Evolutionary conservation across 176 grass and related monocot species (phyloP).

Genomic region (Elymus sibiricus): DNA sequence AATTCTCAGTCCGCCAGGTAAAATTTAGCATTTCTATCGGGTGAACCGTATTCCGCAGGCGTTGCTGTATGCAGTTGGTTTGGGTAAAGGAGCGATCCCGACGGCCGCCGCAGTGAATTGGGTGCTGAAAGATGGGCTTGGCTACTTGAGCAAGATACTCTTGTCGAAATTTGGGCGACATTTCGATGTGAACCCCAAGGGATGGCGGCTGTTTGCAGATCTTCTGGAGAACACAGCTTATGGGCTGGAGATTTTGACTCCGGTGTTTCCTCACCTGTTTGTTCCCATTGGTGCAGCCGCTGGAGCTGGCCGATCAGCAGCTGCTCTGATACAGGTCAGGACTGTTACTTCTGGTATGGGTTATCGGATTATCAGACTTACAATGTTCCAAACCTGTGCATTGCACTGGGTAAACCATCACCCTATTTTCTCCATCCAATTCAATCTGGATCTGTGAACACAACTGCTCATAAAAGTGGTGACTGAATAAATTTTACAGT

Average conservation of each 20-base stretch:
- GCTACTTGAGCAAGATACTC: slow-evolving; percentile 92
- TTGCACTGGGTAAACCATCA: background rate
- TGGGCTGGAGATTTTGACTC: slow-evolving; percentile 90
- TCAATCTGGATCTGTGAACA: background rate
- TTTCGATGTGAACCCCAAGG: slow-evolving; percentile 96
- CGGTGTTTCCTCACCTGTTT: slow-evolving; percentile 85
- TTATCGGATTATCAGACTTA: background rate
- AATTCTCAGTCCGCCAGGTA: background rate
- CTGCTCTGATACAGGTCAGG: slow-evolving; percentile 84
- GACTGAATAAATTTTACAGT: background rate
- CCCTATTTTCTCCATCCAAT: background rate
- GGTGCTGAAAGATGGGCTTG: slow-evolving; percentile 89
- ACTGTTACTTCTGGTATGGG: background rate
- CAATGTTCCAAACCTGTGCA: background rate
- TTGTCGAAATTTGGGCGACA: slow-evolving; percentile 85
- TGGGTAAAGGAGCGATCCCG: slow-evolving; percentile 87
- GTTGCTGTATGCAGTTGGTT: slow-evolving; percentile 79
- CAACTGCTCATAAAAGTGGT: background rate
- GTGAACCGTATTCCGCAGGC: slow-evolving; percentile 39
- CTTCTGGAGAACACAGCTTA: slow-evolving; percentile 84
- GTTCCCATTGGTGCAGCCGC: slow-evolving; percentile 81
- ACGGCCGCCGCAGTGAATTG: slow-evolving; percentile 86
- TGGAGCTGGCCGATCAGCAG: slow-evolving; percentile 79
- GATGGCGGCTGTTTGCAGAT: slow-evolving; percentile 84
- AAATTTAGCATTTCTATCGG: background rate